Conservation (phyloP, 208 protist species). For the Herpetomonas samuelpessoai region DNA sequence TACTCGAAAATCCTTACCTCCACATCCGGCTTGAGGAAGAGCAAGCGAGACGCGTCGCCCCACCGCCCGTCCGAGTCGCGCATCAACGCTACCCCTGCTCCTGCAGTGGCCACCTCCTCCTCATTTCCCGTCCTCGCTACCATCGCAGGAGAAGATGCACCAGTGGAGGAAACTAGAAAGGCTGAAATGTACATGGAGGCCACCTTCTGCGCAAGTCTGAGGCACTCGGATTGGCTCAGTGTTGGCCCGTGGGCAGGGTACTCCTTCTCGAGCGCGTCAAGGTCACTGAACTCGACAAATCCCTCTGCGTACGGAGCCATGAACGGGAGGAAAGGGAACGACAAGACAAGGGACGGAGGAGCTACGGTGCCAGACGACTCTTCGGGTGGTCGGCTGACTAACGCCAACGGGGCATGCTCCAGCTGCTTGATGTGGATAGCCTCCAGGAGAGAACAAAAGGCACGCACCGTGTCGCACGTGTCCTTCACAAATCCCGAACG, state of each 20-base stretch:
- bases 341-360: constrained; percentile 26
- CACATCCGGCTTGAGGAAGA: constrained; percentile 42
- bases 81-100: constrained; percentile 14
- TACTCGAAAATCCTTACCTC: constrained; percentile 47
- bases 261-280: constrained; percentile 17
- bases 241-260: constrained; percentile 15
- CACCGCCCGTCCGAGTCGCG: constrained; percentile 17
- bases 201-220: constrained; percentile 16
- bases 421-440: constrained; percentile 62
- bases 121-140: not conserved
- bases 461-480: constrained; percentile 38
- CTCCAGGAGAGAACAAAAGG: constrained; percentile 68
- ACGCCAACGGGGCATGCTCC: not conserved
- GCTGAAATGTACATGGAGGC: constrained; percentile 35
- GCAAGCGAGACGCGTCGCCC: constrained; percentile 19
- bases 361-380: not conserved
- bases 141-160: not conserved
- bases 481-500: constrained; percentile 49
- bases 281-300: constrained; percentile 49
- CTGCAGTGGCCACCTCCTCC: constrained; percentile 1
- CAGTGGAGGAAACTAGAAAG: constrained; percentile 38
- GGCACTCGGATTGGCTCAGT: constrained; percentile 19
- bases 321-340: constrained; percentile 74
- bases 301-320: constrained; percentile 66
- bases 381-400: constrained; percentile 3